Percentiles rank a stretch among this genome's conserved stretches.
Evolutionary conservation across 2,329 filamentous ascomycete genomes (phyloP).

Genomic region (Penicillium sp.): DNA sequence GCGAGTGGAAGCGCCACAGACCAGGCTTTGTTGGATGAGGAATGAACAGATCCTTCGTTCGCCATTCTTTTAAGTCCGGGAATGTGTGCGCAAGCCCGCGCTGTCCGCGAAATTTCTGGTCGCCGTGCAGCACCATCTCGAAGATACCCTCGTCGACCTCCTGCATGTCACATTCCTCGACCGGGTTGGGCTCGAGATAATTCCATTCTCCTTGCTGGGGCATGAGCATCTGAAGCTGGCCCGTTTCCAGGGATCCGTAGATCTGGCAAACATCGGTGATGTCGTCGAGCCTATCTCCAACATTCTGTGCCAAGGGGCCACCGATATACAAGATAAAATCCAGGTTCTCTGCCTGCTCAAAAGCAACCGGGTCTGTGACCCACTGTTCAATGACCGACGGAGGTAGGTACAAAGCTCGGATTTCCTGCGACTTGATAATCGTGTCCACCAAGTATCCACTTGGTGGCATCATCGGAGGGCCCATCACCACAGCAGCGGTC

Average conservation of each 20-base stretch:
- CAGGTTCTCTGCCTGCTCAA: slow-evolving; percentile 10
- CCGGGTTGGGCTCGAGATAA: slow-evolving; percentile 12
- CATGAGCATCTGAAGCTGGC: slow-evolving; percentile 14
- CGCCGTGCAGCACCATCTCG: slow-evolving; percentile 13
- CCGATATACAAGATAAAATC: slow-evolving; percentile 13
- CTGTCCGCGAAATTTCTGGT: slow-evolving; percentile 10
- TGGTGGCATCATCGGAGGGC: slow-evolving; percentile 11
- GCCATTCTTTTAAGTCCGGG: slow-evolving; percentile 19
- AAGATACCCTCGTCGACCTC: slow-evolving; percentile 13
- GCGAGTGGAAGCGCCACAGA: slow-evolving; percentile 18
- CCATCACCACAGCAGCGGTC: slow-evolving; percentile 10
- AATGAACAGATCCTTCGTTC: slow-evolving; percentile 21
- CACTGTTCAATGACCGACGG: slow-evolving; percentile 14
- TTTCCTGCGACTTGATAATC: slow-evolving; percentile 11
- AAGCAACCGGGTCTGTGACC: slow-evolving; percentile 2
- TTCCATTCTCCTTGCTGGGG: slow-evolving; percentile 13
- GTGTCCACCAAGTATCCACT: slow-evolving; percentile 10
- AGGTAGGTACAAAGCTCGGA: slow-evolving; percentile 13
- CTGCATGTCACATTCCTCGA: slow-evolving; percentile 15
- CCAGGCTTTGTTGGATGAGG: slow-evolving; percentile 20
- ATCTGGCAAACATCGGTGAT: slow-evolving; percentile 13
- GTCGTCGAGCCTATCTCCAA: slow-evolving; percentile 12
- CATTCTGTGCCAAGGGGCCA: slow-evolving; percentile 4
- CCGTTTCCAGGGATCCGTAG: slow-evolving; percentile 14
- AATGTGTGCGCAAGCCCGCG: slow-evolving; percentile 18